A percentile compares a stretch with the other conserved stretches of the same genome.
These are phyloP conservation scores for Geotrichum fermentans DNA, from an alignment of 1,139 yeast genomes.

Conservation along the genomic window DNA sequence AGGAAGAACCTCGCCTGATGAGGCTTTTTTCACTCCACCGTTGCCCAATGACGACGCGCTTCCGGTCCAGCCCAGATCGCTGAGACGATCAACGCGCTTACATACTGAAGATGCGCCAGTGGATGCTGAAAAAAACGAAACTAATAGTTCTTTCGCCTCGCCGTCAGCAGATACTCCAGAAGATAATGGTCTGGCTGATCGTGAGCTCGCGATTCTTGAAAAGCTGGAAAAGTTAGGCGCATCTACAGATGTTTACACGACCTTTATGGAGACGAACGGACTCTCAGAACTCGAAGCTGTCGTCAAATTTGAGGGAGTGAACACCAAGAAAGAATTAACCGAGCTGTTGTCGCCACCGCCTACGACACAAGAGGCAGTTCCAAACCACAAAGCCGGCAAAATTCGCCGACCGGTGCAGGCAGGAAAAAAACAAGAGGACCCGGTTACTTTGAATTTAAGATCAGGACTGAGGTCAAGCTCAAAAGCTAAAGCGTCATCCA, in stretches of 20 bases:
- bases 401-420: neutral
- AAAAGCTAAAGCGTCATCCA: neutral
- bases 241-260: neutral
- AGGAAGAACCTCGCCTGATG: too few species aligned
- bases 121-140: neutral
- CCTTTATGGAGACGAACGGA: neutral
- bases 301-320: neutral
- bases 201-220: neutral
- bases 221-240: slow-evolving; percentile 1
- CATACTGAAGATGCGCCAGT: neutral
- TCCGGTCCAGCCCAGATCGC: neutral
- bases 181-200: neutral
- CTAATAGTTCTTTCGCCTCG: neutral
- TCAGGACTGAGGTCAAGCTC: too few species aligned
- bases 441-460: too few species aligned
- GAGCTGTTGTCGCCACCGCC: too few species aligned
- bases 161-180: neutral
- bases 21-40: neutral
- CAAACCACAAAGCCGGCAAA: too few species aligned
- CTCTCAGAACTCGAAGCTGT: neutral
- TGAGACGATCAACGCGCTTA: neutral
- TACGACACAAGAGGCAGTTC: too few species aligned
- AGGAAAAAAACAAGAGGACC: neutral
- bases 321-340: neutral
- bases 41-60: neutral